Percentiles rank a stretch among this genome's conserved stretches.
phyloP scores from a whole-genome alignment of 2,329 filamentous ascomycete species.

The Stagonosporopsis tanaceti region DNA sequence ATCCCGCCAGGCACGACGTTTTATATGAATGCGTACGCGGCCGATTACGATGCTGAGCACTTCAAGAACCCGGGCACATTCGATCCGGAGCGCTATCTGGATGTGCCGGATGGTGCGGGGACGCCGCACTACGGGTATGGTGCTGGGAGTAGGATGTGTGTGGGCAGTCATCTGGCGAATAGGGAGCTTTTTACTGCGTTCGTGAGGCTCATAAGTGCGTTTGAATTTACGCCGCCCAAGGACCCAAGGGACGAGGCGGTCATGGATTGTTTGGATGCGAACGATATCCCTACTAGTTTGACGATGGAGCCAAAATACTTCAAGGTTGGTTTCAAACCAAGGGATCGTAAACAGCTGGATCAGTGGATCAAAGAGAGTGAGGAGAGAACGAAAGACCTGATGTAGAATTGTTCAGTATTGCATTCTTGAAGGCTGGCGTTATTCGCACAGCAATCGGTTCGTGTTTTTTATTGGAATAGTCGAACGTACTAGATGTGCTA shows the following conservation, averaged over 20 bases:
- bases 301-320: conserved; percentile 61
- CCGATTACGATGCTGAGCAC: conserved; percentile 74
- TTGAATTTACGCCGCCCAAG: conserved; percentile 54
- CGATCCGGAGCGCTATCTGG: conserved; percentile 74
- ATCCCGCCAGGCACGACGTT: conserved; percentile 81
- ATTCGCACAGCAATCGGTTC: background rate
- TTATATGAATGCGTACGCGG: conserved; percentile 79
- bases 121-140: conserved; percentile 60
- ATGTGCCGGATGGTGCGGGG: conserved; percentile 53
- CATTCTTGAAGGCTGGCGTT: too few species aligned
- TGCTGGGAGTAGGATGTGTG: conserved; percentile 57
- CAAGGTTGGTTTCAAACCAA: conserved; percentile 57
- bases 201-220: conserved; percentile 57
- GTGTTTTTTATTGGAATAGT: background rate
- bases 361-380: conserved; percentile 59
- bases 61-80: conserved; percentile 71
- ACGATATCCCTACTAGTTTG: conserved; percentile 57
- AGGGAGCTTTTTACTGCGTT: conserved; percentile 57
- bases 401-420: conserved; percentile 20
- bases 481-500: background rate
- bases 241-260: conserved; percentile 52
- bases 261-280: conserved; percentile 56
- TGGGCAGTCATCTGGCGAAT: conserved; percentile 56
- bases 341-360: conserved; percentile 53
- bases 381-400: conserved; percentile 54